phyloP scores from a whole-genome alignment of 23 red algal genomes.

The Pyropia yezoensis region DNA sequence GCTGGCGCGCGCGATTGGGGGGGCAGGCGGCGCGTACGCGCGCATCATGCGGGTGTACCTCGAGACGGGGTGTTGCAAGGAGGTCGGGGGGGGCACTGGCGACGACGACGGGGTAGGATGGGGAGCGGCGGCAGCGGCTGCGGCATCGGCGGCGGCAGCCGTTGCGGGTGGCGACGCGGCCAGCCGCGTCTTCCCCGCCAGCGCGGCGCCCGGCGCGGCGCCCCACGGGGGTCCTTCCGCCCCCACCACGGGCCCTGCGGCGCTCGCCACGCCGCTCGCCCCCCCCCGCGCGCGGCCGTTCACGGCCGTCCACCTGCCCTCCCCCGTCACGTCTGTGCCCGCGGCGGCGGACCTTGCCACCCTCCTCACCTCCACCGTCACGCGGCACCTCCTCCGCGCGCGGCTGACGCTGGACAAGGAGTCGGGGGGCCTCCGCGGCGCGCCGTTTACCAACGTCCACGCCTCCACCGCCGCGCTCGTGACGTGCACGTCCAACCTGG shows the following conservation, averaged over 20 bases:
- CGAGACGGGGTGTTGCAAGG: not conserved
- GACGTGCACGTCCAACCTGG: constrained; percentile 29
- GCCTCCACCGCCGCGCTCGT: constrained; percentile 11
- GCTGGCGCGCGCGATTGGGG: constrained; percentile 15
- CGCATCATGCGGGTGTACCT: constrained; percentile 15
- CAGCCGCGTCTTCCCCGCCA: too few relatives aligned
- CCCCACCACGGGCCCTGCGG: too few relatives aligned
- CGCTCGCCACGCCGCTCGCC: too few relatives aligned
- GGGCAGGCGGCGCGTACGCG: constrained; percentile 15
- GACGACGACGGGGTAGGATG: not conserved
- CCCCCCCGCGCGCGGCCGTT: too few relatives aligned
- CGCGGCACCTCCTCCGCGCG: constrained; percentile 13
- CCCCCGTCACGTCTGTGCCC: not conserved
- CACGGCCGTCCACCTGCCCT: not conserved
- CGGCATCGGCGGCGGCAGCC: too few relatives aligned
- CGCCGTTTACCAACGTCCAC: constrained; percentile 7
- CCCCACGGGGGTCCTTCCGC: too few relatives aligned
- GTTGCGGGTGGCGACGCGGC: too few relatives aligned
- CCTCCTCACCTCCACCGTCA: constrained; percentile 7
- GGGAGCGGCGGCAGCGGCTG: not conserved
- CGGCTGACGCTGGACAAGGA: constrained; percentile 21
- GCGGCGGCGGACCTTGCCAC: not conserved
- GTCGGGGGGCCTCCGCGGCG: constrained; percentile 11
- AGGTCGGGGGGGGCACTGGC: not conserved
- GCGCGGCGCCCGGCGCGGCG: too few relatives aligned